These are phyloP conservation scores for Stagonosporopsis cucurbitacearum DNA, from an alignment of 2,329 filamentous ascomycete genomes.

Conservation along the genomic window DNA sequence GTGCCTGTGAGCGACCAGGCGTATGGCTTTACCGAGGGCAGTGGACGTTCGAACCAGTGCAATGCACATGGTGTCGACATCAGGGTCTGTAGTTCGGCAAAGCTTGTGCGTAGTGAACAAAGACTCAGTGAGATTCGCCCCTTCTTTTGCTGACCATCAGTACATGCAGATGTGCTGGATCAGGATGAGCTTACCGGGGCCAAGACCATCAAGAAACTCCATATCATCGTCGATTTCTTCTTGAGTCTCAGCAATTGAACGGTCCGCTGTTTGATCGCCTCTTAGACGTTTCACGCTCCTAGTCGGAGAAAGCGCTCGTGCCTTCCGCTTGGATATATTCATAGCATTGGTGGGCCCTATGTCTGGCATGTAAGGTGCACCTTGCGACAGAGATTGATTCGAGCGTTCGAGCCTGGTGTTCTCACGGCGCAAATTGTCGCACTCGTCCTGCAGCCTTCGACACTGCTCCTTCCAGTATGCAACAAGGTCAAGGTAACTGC, in stretches of 20 bases:
- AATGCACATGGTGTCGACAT: slow-evolving; percentile 32
- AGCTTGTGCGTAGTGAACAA: slow-evolving; percentile 41
- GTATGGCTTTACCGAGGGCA: slow-evolving; percentile 35
- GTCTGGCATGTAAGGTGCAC: slow-evolving; percentile 4
- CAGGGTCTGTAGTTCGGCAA: slow-evolving; percentile 24
- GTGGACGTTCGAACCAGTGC: slow-evolving; percentile 33
- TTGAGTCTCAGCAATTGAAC: slow-evolving; percentile 21
- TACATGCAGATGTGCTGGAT: not conserved
- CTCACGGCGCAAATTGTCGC: slow-evolving; percentile 27
- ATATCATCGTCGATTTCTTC: slow-evolving; percentile 37
- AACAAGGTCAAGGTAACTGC: slow-evolving; percentile 50
- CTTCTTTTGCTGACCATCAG: slow-evolving; percentile 27
- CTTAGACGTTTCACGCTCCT: slow-evolving; percentile 27
- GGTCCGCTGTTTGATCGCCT: slow-evolving; percentile 12
- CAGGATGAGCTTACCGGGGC: slow-evolving; percentile 25
- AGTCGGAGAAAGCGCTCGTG: slow-evolving; percentile 13
- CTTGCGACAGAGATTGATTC: slow-evolving; percentile 27
- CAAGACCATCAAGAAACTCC: slow-evolving; percentile 35
- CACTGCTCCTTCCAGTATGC: slow-evolving; percentile 48
- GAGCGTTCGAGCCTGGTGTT: slow-evolving; percentile 39
- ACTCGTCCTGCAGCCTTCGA: slow-evolving; percentile 30
- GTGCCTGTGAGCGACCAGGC: slow-evolving; percentile 27
- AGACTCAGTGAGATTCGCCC: slow-evolving; percentile 31
- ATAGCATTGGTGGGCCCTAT: not conserved
- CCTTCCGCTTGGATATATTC: slow-evolving; percentile 30